Conservation (phyloP, 2,329 filamentous ascomycete genomes). For the Fusarium sp. region DNA sequence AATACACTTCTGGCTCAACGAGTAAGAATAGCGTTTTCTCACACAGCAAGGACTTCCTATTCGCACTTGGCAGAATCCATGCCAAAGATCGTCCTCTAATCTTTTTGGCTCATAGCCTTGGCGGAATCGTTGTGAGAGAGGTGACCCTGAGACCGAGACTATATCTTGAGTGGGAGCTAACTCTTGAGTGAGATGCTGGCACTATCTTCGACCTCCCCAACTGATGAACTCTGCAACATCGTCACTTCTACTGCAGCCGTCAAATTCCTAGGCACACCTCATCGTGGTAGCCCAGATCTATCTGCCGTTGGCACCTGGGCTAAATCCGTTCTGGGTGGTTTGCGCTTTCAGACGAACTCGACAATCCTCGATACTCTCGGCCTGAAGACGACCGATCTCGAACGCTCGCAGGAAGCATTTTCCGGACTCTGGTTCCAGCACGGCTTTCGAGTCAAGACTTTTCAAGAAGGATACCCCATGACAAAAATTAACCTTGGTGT, state of each 20-base stretch:
- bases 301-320: conserved; percentile 23
- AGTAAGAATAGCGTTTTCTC: neutral
- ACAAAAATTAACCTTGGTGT: conserved; percentile 7
- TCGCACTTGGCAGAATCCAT: neutral
- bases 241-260: conserved; percentile 42
- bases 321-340: conserved; percentile 31
- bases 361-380: conserved; percentile 17
- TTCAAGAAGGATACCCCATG: conserved; percentile 27
- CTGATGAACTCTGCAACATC: conserved; percentile 27
- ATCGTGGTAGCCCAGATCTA: conserved; percentile 43
- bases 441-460: conserved; percentile 30
- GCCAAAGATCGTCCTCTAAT: neutral
- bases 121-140: conserved; percentile 26
- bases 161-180: neutral
- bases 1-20: neutral
- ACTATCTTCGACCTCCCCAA: neutral
- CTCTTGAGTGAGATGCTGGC: conserved; percentile 14
- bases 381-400: conserved; percentile 18
- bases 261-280: conserved; percentile 52
- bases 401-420: conserved; percentile 22
- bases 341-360: conserved; percentile 15
- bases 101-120: conserved; percentile 13
- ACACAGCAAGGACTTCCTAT: neutral
- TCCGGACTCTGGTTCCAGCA: conserved; percentile 13
- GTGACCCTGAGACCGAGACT: neutral